Base-by-base conservation (phyloP, 805 yeast species). In the Kodamaea restingae region DNA sequence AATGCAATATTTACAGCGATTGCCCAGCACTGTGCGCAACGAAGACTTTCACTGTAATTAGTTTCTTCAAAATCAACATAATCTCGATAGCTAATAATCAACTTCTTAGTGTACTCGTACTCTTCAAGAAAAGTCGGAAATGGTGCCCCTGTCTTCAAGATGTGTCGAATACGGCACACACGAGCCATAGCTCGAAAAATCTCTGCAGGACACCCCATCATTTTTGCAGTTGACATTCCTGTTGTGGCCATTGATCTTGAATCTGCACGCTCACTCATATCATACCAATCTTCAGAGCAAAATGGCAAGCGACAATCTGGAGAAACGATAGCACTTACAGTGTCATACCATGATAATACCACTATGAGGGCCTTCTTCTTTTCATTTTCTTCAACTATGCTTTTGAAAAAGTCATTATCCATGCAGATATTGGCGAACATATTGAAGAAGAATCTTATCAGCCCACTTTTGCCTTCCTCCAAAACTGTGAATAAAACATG, bases 171-270 rank as follows among this genome's bases (percentile, higher is more conserved):
- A 9, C 50, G 49, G 43, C 80, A 73, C 4, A 76, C 65, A 32
- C 68, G 63, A 2, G 66, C 58, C 50, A 76, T 61, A 4, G 75
- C 67, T 12, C 56, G 53, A 50, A 77, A 76, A 1, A 77, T 69
- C 43, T 75, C 80, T 3, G 78, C 80, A 0, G 82, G 81, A 45
- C 82, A 77, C 1, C 81, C 82, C 72, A 73, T 75, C 70, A 77
- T 65, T 40, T 64, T 66, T 4, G 75, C 65, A 0, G 80, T 75
- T 12, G 80, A 74, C 4, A 71, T 62, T 8, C 51, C 49, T 4
- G 37, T 25, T n/a, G 6, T 10, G n/a, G 10, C n/a, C n/a, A n/a
- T 25, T 17, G 4, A 41, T 66, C 71, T 18, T 54, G 15, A 7
- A 22, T 22, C n/a, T 18, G 15, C 5, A 9, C 6, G 4, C 10